Base-by-base conservation (phyloP, 1,284 basidiomycete species). In the Boletus holoroseus region DNA sequence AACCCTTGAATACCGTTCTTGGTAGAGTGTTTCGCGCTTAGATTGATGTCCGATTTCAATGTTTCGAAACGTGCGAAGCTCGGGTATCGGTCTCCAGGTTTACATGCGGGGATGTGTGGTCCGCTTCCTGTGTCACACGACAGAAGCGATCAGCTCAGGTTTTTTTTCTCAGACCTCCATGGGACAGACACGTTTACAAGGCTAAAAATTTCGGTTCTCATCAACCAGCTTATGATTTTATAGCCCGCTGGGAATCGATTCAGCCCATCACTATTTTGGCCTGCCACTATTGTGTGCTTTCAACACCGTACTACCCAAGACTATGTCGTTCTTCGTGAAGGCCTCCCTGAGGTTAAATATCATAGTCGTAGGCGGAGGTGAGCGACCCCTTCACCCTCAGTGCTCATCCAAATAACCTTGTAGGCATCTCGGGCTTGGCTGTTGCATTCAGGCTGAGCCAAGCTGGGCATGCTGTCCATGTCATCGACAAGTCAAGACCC, bases 391-490 rank as follows among this genome's bases (percentile, higher is more conserved):
- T 34, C 18, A 15, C 3, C 18, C 3, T 11, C 7, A 1, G 18
- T 27, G 7, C 15, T 40, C 40, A 36, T 13, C 32, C 24, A 34
- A 40, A 27, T 28, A 1, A 22, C 43, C 18, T 32, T 32, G 42
- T 26, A 73, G 71, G 72, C 9, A 64, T 72, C 18, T 63, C 49
- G 9, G 78, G 78, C 24, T 68, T 80, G 20, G 72, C 78, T 1
- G 68, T 67, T 37, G 78, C 76, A 4, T 75, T 72, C 54, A 68
- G 73, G 3, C 68, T 79, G 28, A 60, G 64, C 8, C 62, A 68
- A 38, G 68, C 71, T 12, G 79, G 79, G 0, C 78, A 81, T 53
- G 63, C 61, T 4, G 50, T 77, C 13, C 71, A 67, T 24, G 71
- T 81, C 5, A 63, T 79, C 50, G 78, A 79, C 51, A 69, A 66